phyloP scores from a whole-genome alignment of 192 early-diverging fungal genomes.

The Coemansia sp. region DNA sequence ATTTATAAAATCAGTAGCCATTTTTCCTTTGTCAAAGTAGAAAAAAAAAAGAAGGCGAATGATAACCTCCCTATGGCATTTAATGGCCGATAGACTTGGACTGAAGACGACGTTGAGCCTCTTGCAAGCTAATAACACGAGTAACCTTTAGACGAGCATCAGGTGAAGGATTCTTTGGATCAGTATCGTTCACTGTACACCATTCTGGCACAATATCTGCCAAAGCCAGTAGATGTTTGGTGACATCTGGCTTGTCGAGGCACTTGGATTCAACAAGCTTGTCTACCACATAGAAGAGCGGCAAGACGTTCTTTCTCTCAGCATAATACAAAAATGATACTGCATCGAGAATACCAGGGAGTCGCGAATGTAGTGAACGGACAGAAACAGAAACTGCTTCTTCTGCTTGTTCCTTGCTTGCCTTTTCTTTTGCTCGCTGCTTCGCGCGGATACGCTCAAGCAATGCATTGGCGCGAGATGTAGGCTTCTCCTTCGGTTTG shows the following conservation, averaged over 20 bases:
- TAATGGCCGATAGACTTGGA: conserved; percentile 6
- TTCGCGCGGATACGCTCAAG: conserved; percentile 55
- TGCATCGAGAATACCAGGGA: conserved; percentile 40
- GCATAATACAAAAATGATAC: conserved; percentile 52
- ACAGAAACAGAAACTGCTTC: conserved; percentile 12
- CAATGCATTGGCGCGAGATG: conserved; percentile 19
- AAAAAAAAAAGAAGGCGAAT: not conserved
- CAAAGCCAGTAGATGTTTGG: conserved; percentile 22
- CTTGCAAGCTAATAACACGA: conserved; percentile 32
- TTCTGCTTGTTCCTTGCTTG: not conserved
- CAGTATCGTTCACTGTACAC: conserved; percentile 23
- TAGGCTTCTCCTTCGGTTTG: conserved; percentile 7
- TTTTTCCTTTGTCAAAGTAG: not conserved
- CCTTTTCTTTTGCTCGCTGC: conserved; percentile 35
- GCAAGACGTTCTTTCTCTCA: conserved; percentile 33
- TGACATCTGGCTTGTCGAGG: conserved; percentile 23
- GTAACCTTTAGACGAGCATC: conserved; percentile 27
- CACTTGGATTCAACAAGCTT: conserved; percentile 42
- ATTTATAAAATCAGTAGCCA: not conserved
- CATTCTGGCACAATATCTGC: conserved; percentile 43
- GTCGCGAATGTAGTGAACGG: conserved; percentile 41
- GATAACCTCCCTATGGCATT: not conserved
- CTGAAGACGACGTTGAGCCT: conserved; percentile 26
- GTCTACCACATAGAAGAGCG: conserved; percentile 34
- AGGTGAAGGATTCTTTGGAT: conserved; percentile 12